Evolutionary conservation across 2,329 filamentous ascomycete species (phyloP), one percentile per base, ranked within the genome.

Genomic region (Penicillium crustosum): DNA sequence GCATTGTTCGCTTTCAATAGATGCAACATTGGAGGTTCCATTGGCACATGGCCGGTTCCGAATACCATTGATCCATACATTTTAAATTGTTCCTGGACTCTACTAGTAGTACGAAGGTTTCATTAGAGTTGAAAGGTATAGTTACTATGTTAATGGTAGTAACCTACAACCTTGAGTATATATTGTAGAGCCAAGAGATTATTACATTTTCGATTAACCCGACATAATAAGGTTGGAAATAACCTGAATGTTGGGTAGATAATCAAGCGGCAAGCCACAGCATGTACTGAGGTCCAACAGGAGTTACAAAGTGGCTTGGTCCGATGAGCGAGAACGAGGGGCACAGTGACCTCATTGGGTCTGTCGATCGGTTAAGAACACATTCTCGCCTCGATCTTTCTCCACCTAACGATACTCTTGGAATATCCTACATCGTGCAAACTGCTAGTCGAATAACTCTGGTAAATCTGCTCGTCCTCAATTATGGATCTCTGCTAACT

Each of bases 341-440:
- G 39, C 39, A 55, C 5, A 12, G 53, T 55, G 53, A 56, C 47
- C 47, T 56, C 53, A 56, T 56, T 38, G 31, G n/a, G 33, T 55
- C 10, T 12, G 19, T 29, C 52, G 36, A 49, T 55, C 44, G 36
- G 27, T 44, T 38, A 43, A 51, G 47, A 44, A 51, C 12, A 6
- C 23, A 19, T 12, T 31, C 38, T 35, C 31, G 29, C 44, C n/a
- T 21, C 17, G 1, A 42, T 25, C 6, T 3, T 48, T 39, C 10
- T 15, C 6, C 7, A 21, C 33, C 38, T 12, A 19, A 17, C 41
- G 17, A 13, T 7, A 49, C 15, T 10, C n/a, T 42, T 17, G 4
- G 21, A 42, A 43, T n/a, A 49, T 51, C 25, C n/a, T 25, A 29
- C n/a, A 21, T 21, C 12, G 23, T 41, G 25, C 13, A 31, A 27